Conservation (phyloP, 2,329 filamentous ascomycete species). For the Hortaea werneckii region DNA sequence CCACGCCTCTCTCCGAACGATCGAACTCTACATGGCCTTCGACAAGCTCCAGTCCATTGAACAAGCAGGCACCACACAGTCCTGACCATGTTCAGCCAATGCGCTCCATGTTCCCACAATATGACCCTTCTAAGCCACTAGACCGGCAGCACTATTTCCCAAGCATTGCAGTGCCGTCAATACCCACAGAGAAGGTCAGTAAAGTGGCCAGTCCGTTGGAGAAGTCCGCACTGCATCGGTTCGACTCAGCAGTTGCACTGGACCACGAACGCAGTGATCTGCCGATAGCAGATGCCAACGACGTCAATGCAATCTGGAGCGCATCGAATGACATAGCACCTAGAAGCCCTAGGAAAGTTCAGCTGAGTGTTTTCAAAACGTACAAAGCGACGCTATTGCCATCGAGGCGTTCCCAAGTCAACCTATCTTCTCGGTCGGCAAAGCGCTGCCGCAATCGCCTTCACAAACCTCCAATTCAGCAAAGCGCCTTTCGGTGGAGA, state of each 20-base stretch:
- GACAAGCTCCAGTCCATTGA: background rate
- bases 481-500: slow-evolving; percentile 16
- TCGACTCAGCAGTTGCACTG: slow-evolving; percentile 19
- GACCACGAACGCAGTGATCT: slow-evolving; percentile 22
- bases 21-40: slow-evolving; percentile 2
- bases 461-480: background rate
- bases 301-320: slow-evolving; percentile 20
- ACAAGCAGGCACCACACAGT: background rate
- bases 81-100: slow-evolving; percentile 1
- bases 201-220: slow-evolving; percentile 35
- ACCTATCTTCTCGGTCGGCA: slow-evolving; percentile 18
- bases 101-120: slow-evolving; percentile 66
- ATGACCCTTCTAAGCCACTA: slow-evolving; percentile 57
- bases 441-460: slow-evolving; percentile 1
- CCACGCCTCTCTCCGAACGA: slow-evolving; percentile 4
- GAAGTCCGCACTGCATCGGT: slow-evolving; percentile 9
- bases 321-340: slow-evolving; percentile 15
- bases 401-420: slow-evolving; percentile 14
- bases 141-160: slow-evolving; percentile 62
- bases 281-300: slow-evolving; percentile 16
- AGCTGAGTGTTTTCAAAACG: slow-evolving; percentile 17
- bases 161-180: slow-evolving; percentile 48
- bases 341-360: slow-evolving; percentile 17
- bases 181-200: slow-evolving; percentile 56
- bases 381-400: slow-evolving; percentile 9